Percentiles rank a stretch among this genome's conserved stretches.
Conservation (phyloP, 352 stramenopile species). For the Lagenidium giganteum region DNA sequence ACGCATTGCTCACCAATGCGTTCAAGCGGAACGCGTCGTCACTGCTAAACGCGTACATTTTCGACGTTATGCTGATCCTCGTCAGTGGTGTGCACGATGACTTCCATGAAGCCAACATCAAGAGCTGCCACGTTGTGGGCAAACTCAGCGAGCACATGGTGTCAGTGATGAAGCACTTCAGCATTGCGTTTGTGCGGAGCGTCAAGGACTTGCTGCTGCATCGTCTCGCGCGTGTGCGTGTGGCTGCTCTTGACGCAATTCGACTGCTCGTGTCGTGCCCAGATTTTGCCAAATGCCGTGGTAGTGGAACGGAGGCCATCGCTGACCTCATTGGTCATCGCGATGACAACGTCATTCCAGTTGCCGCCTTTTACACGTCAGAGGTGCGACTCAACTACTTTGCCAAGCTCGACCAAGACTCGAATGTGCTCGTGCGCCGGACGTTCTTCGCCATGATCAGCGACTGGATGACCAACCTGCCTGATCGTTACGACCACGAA, state of each 20-base stretch:
- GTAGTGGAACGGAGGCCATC: slow-evolving; percentile 93
- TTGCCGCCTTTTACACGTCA: slow-evolving; percentile 91
- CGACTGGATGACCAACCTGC: slow-evolving; percentile 88
- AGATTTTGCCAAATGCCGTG: slow-evolving; percentile 89
- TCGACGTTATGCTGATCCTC: slow-evolving; percentile 66
- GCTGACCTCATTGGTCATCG: slow-evolving; percentile 91
- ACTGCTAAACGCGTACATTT: slow-evolving; percentile 78
- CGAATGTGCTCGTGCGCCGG: slow-evolving; percentile 69
- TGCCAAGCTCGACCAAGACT: slow-evolving; percentile 87
- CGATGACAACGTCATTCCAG: slow-evolving; percentile 94
- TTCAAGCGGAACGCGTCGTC: slow-evolving; percentile 54
- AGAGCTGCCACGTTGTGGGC: slow-evolving; percentile 43
- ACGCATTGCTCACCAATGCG: slow-evolving; percentile 40
- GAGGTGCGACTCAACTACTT: slow-evolving; percentile 92
- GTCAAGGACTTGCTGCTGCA: slow-evolving; percentile 84
- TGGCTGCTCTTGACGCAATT: slow-evolving; percentile 82
- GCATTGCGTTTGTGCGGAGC: slow-evolving; percentile 80
- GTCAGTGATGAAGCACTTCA: slow-evolving; percentile 93
- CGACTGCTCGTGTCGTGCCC: slow-evolving; percentile 77
- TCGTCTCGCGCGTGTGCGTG: slow-evolving; percentile 85
- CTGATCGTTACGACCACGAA: slow-evolving; percentile 93
- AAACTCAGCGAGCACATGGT: slow-evolving; percentile 69
- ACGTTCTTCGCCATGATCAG: slow-evolving; percentile 85
- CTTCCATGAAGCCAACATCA: slow-evolving; percentile 85
- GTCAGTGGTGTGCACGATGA: slow-evolving; percentile 78